Base-by-base conservation (phyloP, 495 filamentous ascomycete species). In the Penicillium bialowiezense region DNA sequence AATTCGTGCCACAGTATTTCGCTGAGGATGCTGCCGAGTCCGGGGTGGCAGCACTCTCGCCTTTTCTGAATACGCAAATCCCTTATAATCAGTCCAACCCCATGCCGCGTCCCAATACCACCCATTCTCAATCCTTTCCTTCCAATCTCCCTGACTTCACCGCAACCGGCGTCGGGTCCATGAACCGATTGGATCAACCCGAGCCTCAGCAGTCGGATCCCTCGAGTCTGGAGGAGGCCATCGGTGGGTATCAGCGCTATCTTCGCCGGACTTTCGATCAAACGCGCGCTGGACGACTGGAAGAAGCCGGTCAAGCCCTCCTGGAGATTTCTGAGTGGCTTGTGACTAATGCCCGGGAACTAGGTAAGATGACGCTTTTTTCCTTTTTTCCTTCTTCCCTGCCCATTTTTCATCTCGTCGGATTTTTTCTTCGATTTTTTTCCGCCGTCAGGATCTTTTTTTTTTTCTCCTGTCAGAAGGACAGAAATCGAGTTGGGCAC, bases 311-410 rank as follows among this genome's bases (percentile, higher is more conserved):
- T 53, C 74, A 75, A 52, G 85, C 84, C 13, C 74, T 98, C 21
- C 67, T 95, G 39, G 76, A 84, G 48, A 80, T 96, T 54, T 95
- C 91, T 18, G 81, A 88, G 48, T 97, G 90, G 88, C 72, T 98
- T 36, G 69, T 96, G 52, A 78, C 83, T 35, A 86, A 91, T 68
- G 89, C 88, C 29, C 83, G 82, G 57, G 83, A 88, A 50, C 74
- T 98, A 61, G 91, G 93, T 97, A 82, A 69, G 88, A 70, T 66
- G 32, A 45, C 44, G 38, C 50, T 56, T 45, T 52, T 63, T 47
- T 62, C 10, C 10, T 32, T 29, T 41, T 46, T 50, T 26, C 51
- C 23, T 58, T 31, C 35, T 46, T 35, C 33, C 19, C 41, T 43
- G 36, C n/a, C n/a, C n/a, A n/a, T n/a, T n/a, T n/a, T n/a, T n/a